These are phyloP conservation scores for Thielaviopsis populi DNA, from an alignment of 2,329 filamentous ascomycete species.

Conservation along the genomic window DNA sequence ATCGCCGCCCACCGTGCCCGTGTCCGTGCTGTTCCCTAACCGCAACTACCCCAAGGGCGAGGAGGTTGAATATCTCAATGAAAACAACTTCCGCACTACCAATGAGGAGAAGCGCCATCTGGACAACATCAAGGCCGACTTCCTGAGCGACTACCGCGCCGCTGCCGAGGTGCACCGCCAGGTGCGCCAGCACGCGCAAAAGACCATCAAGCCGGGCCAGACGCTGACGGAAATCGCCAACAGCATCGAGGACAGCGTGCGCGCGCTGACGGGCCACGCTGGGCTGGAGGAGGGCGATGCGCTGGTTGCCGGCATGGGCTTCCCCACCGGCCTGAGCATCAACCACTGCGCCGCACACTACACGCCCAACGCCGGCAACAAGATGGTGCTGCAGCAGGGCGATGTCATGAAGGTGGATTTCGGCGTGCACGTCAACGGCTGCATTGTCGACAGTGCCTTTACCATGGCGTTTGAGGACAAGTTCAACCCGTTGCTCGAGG, in stretches of 20 bases:
- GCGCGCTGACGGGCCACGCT: conserved; percentile 54
- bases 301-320: conserved; percentile 60
- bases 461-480: conserved; percentile 60
- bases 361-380: conserved; percentile 65
- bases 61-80: conserved; percentile 61
- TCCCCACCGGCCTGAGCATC: conserved; percentile 62
- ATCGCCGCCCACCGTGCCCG: conserved; percentile 57
- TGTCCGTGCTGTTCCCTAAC: conserved; percentile 60
- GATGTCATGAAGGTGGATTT: conserved; percentile 78
- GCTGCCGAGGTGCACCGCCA: conserved; percentile 64
- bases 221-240: conserved; percentile 61
- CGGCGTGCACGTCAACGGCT: conserved; percentile 64
- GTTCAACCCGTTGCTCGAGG: conserved; percentile 59
- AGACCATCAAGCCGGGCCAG: conserved; percentile 61
- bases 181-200: conserved; percentile 62
- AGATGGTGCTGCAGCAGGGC: conserved; percentile 53
- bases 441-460: conserved; percentile 70
- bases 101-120: conserved; percentile 72
- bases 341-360: conserved; percentile 70
- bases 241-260: conserved; percentile 64
- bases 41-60: conserved; percentile 62
- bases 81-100: conserved; percentile 66
- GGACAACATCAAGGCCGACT: conserved; percentile 61
- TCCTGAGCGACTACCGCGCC: conserved; percentile 58
- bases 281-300: conserved; percentile 60